A percentile compares a stretch with the other conserved stretches of the same genome.
Evolutionary conservation across 2,329 filamentous ascomycete species (phyloP).

Genomic region (Colletotrichum zoysiae): DNA sequence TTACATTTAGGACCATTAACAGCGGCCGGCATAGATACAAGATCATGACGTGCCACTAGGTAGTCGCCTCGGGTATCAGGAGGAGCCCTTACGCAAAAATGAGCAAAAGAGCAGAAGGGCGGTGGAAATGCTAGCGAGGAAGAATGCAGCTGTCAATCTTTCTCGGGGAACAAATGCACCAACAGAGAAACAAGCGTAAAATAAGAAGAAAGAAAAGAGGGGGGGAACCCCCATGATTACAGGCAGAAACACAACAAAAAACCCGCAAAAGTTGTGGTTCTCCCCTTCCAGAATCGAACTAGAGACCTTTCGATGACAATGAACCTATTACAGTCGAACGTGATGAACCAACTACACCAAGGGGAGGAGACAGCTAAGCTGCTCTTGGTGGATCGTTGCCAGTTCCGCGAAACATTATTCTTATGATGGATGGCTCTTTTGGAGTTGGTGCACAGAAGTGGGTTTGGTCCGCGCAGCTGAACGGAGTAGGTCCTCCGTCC

Average conservation of each 20-base stretch:
- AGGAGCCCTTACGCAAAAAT: neutral
- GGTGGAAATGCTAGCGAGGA: neutral
- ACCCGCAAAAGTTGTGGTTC: neutral
- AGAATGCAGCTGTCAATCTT: neutral
- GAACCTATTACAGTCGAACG: slow-evolving; percentile 39
- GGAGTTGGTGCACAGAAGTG: no score
- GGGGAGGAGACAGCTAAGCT: slow-evolving; percentile 18
- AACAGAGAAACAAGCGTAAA: no score
- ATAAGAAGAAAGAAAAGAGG: no score
- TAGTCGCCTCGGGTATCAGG: neutral
- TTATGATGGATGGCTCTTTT: neutral
- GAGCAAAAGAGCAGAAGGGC: neutral
- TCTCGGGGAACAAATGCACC: no score
- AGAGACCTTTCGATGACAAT: slow-evolving; percentile 36
- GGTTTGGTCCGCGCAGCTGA: neutral
- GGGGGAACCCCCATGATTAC: no score
- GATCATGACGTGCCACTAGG: neutral
- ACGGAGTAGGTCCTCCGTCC: neutral
- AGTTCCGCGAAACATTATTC: accelerated
- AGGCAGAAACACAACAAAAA: neutral
- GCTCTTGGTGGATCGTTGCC: slow-evolving; percentile 4
- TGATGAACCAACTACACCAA: slow-evolving; percentile 36
- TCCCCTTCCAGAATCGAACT: slow-evolving; percentile 31
- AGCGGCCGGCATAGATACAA: neutral
- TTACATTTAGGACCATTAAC: no score